Evolutionary conservation across 2,329 filamentous ascomycete species (phyloP).

Genomic region (Capronia epimyces): DNA sequence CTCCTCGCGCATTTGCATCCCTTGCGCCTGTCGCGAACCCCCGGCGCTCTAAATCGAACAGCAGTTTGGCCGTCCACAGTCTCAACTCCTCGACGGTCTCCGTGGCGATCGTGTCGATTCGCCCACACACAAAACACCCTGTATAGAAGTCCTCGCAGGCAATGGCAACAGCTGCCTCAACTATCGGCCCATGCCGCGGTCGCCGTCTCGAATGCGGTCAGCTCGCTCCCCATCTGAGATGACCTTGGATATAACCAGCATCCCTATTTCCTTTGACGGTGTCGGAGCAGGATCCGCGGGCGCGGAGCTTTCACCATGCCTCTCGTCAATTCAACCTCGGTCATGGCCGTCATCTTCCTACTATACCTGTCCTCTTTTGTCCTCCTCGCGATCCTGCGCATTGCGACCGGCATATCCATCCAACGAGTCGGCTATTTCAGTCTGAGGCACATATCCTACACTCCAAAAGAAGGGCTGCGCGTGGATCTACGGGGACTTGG

Average conservation of each 20-base stretch:
- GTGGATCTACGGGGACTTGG: conserved; percentile 87
- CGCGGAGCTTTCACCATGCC: conserved; percentile 36
- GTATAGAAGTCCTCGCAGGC: background rate
- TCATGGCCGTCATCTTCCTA: conserved; percentile 80
- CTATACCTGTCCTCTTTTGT: conserved; percentile 89
- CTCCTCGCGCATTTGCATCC: background rate
- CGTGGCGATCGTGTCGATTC: background rate
- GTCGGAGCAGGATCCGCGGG: background rate
- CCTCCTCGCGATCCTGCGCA: conserved; percentile 84
- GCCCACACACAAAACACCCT: background rate
- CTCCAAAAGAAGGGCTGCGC: conserved; percentile 78
- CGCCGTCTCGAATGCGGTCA: conserved; percentile 3
- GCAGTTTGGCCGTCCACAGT: background rate
- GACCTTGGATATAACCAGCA: background rate
- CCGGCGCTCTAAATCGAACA: background rate
- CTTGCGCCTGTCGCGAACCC: background rate
- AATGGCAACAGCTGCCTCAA: conserved; percentile 7
- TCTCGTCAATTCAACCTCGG: conserved; percentile 62
- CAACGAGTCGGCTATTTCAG: conserved; percentile 92
- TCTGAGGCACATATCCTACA: conserved; percentile 82
- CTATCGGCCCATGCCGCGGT: conserved; percentile 6
- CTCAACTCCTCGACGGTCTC: background rate
- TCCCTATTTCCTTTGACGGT: conserved; percentile 1
- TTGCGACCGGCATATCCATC: conserved; percentile 89
- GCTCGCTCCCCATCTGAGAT: conserved; percentile 3